These are phyloP conservation scores for Acorus gramineus DNA, from an alignment of 106 monocot genomes.

Conservation along the genomic window DNA sequence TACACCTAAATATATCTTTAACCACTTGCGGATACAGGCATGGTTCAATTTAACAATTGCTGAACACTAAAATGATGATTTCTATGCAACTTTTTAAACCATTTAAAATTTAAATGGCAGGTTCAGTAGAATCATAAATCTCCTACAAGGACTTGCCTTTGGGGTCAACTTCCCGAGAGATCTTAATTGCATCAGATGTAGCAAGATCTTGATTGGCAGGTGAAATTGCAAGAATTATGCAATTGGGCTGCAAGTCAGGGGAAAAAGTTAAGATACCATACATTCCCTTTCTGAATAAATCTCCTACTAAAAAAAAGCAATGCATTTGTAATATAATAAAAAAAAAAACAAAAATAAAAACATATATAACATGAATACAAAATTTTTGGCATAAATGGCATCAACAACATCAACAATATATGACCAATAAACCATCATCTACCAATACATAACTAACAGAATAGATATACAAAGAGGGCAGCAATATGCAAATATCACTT, in stretches of 20 bases:
- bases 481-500: too few relatives aligned
- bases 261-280: not conserved
- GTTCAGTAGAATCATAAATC: not conserved
- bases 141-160: slow-evolving; percentile 34
- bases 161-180: slow-evolving; percentile 79
- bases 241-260: slow-evolving; percentile 56
- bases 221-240: slow-evolving; percentile 85
- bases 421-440: too few relatives aligned
- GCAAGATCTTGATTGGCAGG: slow-evolving; percentile 96
- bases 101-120: too few relatives aligned
- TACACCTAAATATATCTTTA: too few relatives aligned
- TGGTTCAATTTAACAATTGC: too few relatives aligned
- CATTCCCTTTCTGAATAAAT: not conserved
- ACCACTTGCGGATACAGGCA: too few relatives aligned
- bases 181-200: slow-evolving; percentile 87
- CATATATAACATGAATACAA: not conserved
- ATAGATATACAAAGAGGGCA: too few relatives aligned
- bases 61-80: too few relatives aligned
- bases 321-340: not conserved
- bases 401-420: too few relatives aligned
- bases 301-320: too few relatives aligned
- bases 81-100: too few relatives aligned
- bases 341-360: not conserved
- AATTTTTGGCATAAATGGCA: not conserved
- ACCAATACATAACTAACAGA: too few relatives aligned